A percentile compares a stretch with the other conserved stretches of the same genome.
Evolutionary conservation across 2,329 filamentous ascomycete genomes (phyloP).

Genomic region (Tricladium varicosporioides): DNA sequence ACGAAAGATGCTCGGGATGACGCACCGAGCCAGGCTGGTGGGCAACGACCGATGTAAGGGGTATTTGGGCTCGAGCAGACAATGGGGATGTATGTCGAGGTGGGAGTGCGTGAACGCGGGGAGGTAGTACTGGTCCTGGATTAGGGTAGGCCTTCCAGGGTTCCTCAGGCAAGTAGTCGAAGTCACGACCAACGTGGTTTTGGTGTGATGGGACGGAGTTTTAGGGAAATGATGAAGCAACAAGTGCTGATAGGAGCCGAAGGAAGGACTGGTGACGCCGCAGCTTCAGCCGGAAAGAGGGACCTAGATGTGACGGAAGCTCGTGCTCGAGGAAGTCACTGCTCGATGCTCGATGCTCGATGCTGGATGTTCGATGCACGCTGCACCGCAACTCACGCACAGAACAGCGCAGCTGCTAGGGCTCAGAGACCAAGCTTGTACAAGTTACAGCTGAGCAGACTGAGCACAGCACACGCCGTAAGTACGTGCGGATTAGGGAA

Average conservation of each 20-base stretch:
- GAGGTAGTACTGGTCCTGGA: slow-evolving; percentile 12
- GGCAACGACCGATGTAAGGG: slow-evolving; percentile 4
- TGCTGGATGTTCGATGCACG: neutral
- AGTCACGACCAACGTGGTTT: slow-evolving; percentile 5
- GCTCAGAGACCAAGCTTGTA: neutral
- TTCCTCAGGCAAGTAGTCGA: neutral
- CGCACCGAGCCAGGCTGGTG: slow-evolving; percentile 17
- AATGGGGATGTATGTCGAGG: neutral
- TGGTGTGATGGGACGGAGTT: slow-evolving; percentile 13
- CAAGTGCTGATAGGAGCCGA: slow-evolving; percentile 1
- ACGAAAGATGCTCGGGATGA: slow-evolving; percentile 15
- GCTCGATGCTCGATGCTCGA: neutral
- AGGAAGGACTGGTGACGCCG: slow-evolving; percentile 11
- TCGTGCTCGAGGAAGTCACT: too few species aligned
- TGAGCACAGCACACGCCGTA: neutral
- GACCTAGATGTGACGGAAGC: neutral
- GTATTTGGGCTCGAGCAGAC: slow-evolving; percentile 11
- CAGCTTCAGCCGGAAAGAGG: neutral
- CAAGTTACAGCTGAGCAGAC: neutral
- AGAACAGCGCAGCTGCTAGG: neutral
- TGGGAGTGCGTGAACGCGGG: slow-evolving; percentile 1
- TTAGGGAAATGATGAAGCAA: slow-evolving; percentile 7
- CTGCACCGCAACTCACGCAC: neutral
- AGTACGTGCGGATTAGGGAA: neutral
- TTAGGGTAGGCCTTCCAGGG: slow-evolving; percentile 13